phyloP scores from a whole-genome alignment of 2,329 filamentous ascomycete genomes.

The Pseudofabraea citricarpa region DNA sequence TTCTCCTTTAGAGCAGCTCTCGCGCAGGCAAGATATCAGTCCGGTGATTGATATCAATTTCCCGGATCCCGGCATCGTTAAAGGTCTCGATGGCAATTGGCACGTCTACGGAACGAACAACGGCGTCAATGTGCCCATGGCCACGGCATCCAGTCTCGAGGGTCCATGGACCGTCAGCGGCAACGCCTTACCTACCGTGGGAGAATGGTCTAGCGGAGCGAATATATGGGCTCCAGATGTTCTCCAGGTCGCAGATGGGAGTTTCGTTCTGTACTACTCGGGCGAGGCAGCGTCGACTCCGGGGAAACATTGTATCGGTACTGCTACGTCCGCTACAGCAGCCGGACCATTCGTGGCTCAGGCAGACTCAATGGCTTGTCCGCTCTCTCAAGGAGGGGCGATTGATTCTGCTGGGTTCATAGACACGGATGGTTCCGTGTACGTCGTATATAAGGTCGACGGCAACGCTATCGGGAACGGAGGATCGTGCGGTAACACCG shows the following conservation, averaged over 20 bases:
- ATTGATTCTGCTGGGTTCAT: slow-evolving; percentile 59
- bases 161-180: slow-evolving; percentile 44
- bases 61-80: slow-evolving; percentile 48
- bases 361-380: slow-evolving; percentile 39
- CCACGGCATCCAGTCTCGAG: slow-evolving; percentile 31
- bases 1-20: neutral
- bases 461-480: slow-evolving; percentile 45
- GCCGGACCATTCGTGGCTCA: slow-evolving; percentile 10
- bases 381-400: slow-evolving; percentile 47
- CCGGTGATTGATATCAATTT: slow-evolving; percentile 39
- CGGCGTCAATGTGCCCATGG: slow-evolving; percentile 49
- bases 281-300: slow-evolving; percentile 36
- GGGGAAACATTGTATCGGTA: slow-evolving; percentile 52
- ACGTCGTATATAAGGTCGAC: slow-evolving; percentile 63
- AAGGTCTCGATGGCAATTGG: slow-evolving; percentile 42
- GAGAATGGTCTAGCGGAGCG: slow-evolving; percentile 47
- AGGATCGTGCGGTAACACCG: slow-evolving; percentile 41
- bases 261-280: slow-evolving; percentile 57
- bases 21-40: slow-evolving; percentile 7
- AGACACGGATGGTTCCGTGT: slow-evolving; percentile 49
- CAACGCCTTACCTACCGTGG: slow-evolving; percentile 50
- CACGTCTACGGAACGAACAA: slow-evolving; percentile 55
- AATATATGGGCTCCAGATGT: slow-evolving; percentile 62
- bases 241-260: slow-evolving; percentile 39
- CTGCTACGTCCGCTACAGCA: slow-evolving; percentile 33